Evolutionary conservation across 2,329 filamentous ascomycete genomes (phyloP), one percentile per base, ranked within the genome.

Genomic region (Cladosporium sp.): DNA sequence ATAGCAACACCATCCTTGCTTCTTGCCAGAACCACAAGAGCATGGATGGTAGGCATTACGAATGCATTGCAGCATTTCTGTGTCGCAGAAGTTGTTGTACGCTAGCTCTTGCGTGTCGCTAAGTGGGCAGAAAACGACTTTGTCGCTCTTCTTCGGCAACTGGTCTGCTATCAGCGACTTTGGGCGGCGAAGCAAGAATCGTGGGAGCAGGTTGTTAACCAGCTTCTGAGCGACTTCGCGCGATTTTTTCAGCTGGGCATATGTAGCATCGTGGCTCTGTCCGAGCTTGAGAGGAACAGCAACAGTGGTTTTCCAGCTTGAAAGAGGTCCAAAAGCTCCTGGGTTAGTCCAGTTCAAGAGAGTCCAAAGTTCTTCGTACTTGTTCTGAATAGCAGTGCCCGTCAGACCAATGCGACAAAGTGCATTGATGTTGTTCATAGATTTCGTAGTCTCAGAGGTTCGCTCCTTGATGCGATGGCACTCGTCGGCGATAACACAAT

Each of bases 341-440:
- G 94, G 94, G 66, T 95, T 94, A 0, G 92, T 92, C 94, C 94
- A 99, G 71, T 99, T 96, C 2, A 99, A 79, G 0, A 99, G 79
- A 0, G 92, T 95, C 93, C 93, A 99, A 0, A 99, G 81, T 72
- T 99, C 94, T 70, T 97, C 91, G 71, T 99, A 99, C 65, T 90
- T 94, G 73, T 99, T 99, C 71, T 99, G 94, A 45, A 99, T 97
- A 0, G 93, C 93, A 0, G 94, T 99, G 1, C 94, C 94, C 0
- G 92, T 97, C 8, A 99, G 80, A 0, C 94, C 94, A 61, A 99
- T 92, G 36, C 94, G 85, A 69, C 94, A 97, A 2, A 97, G 82
- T 0, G 92, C 86, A 66, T 99, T 99, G 65, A 97, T 80, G 61
- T 92, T 85, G 66, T 91, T 89, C 88, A 99, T 93, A 0, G 92